phyloP scores from a whole-genome alignment of 371 early-diverging fungal species.

The Apophysomyces trapeziformis region DNA sequence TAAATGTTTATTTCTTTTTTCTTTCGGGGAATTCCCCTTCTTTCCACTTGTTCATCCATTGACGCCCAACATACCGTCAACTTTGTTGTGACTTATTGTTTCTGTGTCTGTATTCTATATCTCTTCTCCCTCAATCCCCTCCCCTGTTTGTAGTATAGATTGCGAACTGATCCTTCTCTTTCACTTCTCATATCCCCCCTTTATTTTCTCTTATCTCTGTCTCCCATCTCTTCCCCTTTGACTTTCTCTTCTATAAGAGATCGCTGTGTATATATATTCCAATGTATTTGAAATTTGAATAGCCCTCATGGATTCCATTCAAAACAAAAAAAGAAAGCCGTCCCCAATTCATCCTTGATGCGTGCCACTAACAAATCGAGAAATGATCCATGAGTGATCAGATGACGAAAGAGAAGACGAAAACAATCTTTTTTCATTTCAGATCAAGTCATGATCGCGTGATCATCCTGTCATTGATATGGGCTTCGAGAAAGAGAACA shows the following conservation, averaged over 20 bases:
- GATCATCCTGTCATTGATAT: too few relatives aligned
- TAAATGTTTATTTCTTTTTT: not conserved
- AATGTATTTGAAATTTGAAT: slow-evolving; percentile 8
- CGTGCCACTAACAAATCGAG: not conserved
- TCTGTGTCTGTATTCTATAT: not conserved
- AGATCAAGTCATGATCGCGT: too few relatives aligned
- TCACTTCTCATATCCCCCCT: not conserved
- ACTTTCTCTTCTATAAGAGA: not conserved
- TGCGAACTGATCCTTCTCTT: not conserved
- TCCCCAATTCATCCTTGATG: not conserved
- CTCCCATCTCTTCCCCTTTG: not conserved
- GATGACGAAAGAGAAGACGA: not conserved
- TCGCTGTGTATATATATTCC: slow-evolving; percentile 6
- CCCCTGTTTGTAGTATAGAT: not conserved
- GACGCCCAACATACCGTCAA: too few relatives aligned
- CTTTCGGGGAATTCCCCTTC: not conserved
- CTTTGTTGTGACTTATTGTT: not conserved
- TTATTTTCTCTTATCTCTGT: too few relatives aligned
- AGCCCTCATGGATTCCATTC: not conserved
- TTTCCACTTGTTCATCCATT: not conserved
- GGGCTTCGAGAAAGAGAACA: too few relatives aligned
- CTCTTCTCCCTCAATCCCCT: too few relatives aligned
- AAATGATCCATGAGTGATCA: slow-evolving; percentile 2
- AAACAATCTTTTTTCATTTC: too few relatives aligned
- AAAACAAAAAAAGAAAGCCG: not conserved